Evolutionary conservation across 352 stramenopile genomes (phyloP), one percentile per base, ranked within the genome.

Genomic region (Phytophthora podocarpi): DNA sequence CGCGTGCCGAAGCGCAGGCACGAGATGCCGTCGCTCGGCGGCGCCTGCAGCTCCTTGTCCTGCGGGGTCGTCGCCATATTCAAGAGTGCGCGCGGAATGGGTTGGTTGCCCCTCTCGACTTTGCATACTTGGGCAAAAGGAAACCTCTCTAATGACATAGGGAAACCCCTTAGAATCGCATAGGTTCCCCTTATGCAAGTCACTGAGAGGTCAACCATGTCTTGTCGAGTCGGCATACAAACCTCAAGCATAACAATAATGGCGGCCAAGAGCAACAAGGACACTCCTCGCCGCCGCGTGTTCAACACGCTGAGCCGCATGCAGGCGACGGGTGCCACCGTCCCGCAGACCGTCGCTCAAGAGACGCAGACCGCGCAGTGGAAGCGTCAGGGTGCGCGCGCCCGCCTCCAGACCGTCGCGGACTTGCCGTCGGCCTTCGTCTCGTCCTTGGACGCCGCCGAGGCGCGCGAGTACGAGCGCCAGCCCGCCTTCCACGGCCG

Each of bases 1-100:
- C 70, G 72, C 34, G 70, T 46, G 16, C 83, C 76, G 69, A 96
- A 97, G 64, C 85, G 87, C 47, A 97, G 42, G 54, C 78, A 82
- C 28, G 85, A 89, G 36, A 97, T 86, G 57, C 87, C 87, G 67
- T 97, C 90, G 42, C 76, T 86, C 23, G 90, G 88, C 42, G 89
- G 82, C 48, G 85, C 82, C 36, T 77, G 72, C 51, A 93, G 71
- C 66, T 90, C 82, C 24, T 74, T 51, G 35, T 87, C 72, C 5
- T 37, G 31, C n/a, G n/a, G n/a, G n/a, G n/a, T n/a, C 13, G 43
- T 53, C 6, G 46, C 30, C 49, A 64, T 59, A n/a, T 26, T 32
- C 11, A 31, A 45, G 46, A 59, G 36, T 55, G 52, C 26, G 26
- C 49, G 54, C 45, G 18, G 36, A 36, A 15, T 23, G n/a, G 4